phyloP scores from a whole-genome alignment of 306 rosid species.

The Coriaria nepalensis region DNA sequence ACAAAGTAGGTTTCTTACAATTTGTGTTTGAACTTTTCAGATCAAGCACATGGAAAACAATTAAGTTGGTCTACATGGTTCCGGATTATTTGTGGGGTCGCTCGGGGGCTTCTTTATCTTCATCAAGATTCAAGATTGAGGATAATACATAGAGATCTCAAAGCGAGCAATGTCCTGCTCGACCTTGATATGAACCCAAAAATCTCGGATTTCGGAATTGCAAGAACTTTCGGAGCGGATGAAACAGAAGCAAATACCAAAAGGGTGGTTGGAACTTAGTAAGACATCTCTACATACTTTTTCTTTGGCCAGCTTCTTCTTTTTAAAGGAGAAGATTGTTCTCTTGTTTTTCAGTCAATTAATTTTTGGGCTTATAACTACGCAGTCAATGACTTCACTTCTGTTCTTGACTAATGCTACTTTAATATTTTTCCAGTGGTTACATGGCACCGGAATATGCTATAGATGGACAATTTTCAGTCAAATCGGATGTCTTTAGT shows the following conservation, averaged over 20 bases:
- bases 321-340: too few species aligned
- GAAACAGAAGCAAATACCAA: slow-evolving; percentile 9
- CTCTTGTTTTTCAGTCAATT: too few species aligned
- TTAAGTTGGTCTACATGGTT: slow-evolving; percentile 11
- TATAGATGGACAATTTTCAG: too few species aligned
- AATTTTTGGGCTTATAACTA: too few species aligned
- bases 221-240: slow-evolving; percentile 17
- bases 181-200: slow-evolving; percentile 17
- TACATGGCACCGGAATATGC: too few species aligned
- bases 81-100: slow-evolving; percentile 11
- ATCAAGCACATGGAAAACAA: slow-evolving; percentile 1
- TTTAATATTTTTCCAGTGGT: too few species aligned
- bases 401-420: too few species aligned
- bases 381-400: too few species aligned
- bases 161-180: slow-evolving; percentile 16
- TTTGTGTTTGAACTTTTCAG: slow-evolving; percentile 1
- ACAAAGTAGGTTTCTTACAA: not conserved
- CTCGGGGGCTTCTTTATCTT: slow-evolving; percentile 18
- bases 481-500: too few species aligned
- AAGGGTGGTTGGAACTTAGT: slow-evolving; percentile 21
- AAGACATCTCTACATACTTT: slow-evolving; percentile 1
- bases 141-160: slow-evolving; percentile 21
- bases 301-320: not conserved
- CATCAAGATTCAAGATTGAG: slow-evolving; percentile 26
- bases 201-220: slow-evolving; percentile 21